Conservation (phyloP, 192 early-diverging fungal species). For the Umbelopsis sp. region DNA sequence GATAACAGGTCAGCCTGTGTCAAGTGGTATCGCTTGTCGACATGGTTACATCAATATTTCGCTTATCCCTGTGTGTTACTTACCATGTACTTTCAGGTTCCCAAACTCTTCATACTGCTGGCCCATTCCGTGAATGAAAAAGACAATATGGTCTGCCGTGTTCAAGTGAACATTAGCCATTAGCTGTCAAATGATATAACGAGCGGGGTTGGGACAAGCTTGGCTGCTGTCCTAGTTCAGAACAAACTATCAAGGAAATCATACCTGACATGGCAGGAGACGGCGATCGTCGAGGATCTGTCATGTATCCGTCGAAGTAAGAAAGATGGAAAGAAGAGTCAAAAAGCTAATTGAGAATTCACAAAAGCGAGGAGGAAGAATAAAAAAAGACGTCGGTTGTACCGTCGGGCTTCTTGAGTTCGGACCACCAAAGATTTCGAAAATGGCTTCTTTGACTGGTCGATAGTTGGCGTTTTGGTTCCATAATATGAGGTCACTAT, state of each 20-base stretch:
- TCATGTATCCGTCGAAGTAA: slow-evolving; percentile 1
- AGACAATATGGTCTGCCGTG: slow-evolving; percentile 44
- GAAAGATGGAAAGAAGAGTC: neutral
- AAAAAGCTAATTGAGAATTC: neutral
- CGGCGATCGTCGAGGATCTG: neutral
- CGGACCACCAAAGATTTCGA: neutral
- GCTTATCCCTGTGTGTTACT: neutral
- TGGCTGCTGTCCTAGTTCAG: neutral
- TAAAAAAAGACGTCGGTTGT: neutral
- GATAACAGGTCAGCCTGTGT: neutral
- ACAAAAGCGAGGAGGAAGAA: neutral
- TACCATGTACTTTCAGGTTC: slow-evolving; percentile 50
- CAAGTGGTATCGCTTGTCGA: slow-evolving; percentile 10
- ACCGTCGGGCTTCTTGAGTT: neutral
- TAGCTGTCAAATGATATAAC: neutral
- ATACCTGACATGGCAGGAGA: slow-evolving; percentile 13
- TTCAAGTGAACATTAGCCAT: neutral
- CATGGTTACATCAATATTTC: neutral
- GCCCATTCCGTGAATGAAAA: slow-evolving; percentile 59
- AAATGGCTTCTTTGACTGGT: neutral
- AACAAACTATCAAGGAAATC: neutral
- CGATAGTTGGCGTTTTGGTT: neutral
- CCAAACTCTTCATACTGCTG: slow-evolving; percentile 52
- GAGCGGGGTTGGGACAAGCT: neutral
- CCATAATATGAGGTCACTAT: neutral